A percentile compares a stretch with the other conserved stretches of the same genome.
Conservation (phyloP, 306 rosid genomes). For the Leucaena leucocephala region DNA sequence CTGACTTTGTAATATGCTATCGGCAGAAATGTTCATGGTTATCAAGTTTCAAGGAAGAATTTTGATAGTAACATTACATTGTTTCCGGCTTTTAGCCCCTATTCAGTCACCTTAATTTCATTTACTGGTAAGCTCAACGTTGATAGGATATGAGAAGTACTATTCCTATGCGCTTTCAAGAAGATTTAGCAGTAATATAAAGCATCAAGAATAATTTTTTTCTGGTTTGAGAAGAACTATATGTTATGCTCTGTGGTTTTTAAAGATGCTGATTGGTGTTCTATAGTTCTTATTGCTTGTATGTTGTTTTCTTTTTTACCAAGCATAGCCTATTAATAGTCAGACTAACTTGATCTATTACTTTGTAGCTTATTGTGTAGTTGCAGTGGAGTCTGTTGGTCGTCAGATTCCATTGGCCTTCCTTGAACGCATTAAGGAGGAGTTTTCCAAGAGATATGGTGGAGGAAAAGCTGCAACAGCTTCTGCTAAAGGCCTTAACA, state of each 20-base stretch:
- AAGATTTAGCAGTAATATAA: background rate
- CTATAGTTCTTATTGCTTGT: background rate
- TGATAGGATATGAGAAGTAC: background rate
- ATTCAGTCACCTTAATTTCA: background rate
- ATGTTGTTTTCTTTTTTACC: background rate
- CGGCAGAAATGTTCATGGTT: background rate
- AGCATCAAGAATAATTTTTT: background rate
- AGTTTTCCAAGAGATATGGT: slow-evolving; percentile 64
- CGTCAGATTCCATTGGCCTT: slow-evolving; percentile 69
- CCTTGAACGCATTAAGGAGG: slow-evolving; percentile 70
- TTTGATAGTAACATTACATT: background rate
- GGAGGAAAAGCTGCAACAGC: slow-evolving; percentile 73
- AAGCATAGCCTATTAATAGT: background rate
- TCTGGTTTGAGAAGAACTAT: background rate
- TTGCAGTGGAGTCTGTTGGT: slow-evolving; percentile 52
- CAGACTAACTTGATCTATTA: slow-evolving; percentile 11
- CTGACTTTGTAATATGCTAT: background rate
- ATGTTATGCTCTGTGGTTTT: background rate
- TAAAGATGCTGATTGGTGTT: background rate
- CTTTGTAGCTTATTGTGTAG: slow-evolving; percentile 46
- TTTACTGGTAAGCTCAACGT: background rate
- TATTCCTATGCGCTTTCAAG: background rate
- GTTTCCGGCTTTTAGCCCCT: background rate
- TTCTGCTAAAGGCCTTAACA: slow-evolving; percentile 65
- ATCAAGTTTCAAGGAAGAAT: background rate